Evolutionary conservation across 2,329 filamentous ascomycete species (phyloP), one percentile per base, ranked within the genome.

Genomic region (Aureobasidium sp.): DNA sequence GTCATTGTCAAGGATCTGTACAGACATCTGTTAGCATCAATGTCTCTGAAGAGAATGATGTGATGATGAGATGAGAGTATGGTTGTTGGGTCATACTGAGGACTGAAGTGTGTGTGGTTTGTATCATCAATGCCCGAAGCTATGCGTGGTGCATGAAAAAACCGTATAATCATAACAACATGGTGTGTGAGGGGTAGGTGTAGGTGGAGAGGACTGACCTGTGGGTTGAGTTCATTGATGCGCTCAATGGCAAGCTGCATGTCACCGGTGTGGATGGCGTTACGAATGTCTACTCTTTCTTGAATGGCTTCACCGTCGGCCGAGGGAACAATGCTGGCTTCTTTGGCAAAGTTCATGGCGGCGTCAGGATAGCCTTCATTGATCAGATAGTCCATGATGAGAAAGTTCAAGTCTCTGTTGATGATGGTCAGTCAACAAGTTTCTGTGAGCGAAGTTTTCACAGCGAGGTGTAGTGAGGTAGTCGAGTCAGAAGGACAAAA

Each of bases 71-170:
- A 42, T 55, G 39, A 39, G 11, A 22, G 48, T 25, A 39, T 60
- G 62, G 37, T 31, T 62, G 55, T 45, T 76, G 79, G 82, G 81
- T 95, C 90, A 94, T 91, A 87, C 84, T 89, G 85, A 89, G 84
- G 85, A 89, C 85, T 90, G 87, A 89, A 89, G 87, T 84, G 78
- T 80, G 79, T 79, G 83, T 85, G 80, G 81, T 87, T 86, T 85
- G 83, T 97, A 93, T 95, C 95, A 94, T 94, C 85, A 78, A 84
- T 67, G 53, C 87, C 86, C 85, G 81, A 81, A 86, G 85, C 82
- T 97, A 94, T 91, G 94, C 91, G 94, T 99, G 94, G 94, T 99
- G 94, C 94, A 99, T 99, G 93, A 96, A 86, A 92, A 60, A 82
- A 88, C 82, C 83, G 82, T 90, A 81, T 96, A 96, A 99, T 99